These are phyloP conservation scores for Chalciporus piperatoides DNA, from an alignment of 1,284 basidiomycete species.

Conservation along the genomic window DNA sequence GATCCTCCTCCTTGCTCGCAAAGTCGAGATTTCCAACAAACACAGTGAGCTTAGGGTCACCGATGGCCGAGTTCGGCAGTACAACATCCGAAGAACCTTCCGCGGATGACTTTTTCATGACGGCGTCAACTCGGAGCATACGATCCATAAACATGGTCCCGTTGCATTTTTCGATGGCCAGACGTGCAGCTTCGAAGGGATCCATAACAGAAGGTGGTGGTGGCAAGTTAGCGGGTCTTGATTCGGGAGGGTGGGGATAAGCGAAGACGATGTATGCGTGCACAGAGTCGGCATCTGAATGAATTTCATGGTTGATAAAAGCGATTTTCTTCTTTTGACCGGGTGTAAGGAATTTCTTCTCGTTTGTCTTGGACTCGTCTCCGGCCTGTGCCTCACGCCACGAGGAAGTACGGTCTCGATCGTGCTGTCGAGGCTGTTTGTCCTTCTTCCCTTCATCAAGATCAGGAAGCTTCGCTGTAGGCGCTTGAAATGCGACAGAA, in stretches of 20 bases:
- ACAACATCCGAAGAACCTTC: slow-evolving; percentile 1
- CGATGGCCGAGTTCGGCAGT: slow-evolving; percentile 20
- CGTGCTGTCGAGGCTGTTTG: slow-evolving; percentile 46
- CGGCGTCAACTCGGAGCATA: slow-evolving; percentile 71
- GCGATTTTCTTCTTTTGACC: slow-evolving; percentile 93
- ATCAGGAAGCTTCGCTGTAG: slow-evolving; percentile 61
- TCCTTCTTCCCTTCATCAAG: slow-evolving; percentile 34
- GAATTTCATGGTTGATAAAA: slow-evolving; percentile 90
- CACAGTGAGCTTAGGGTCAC: slow-evolving; percentile 78
- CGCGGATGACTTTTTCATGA: slow-evolving; percentile 38
- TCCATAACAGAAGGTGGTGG: slow-evolving; percentile 54
- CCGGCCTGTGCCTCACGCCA: slow-evolving; percentile 61
- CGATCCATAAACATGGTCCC: slow-evolving; percentile 73
- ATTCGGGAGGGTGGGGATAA: slow-evolving; percentile 48
- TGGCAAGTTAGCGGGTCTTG: slow-evolving; percentile 51
- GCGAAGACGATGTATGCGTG: slow-evolving; percentile 91
- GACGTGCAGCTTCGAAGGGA: slow-evolving; percentile 69
- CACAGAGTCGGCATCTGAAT: slow-evolving; percentile 63
- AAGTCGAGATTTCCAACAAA: slow-evolving; percentile 96
- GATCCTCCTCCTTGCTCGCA: slow-evolving; percentile 85
- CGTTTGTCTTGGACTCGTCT: slow-evolving; percentile 44
- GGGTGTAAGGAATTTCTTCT: slow-evolving; percentile 71
- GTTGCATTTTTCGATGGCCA: slow-evolving; percentile 63
- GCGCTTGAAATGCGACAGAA: slow-evolving; percentile 81
- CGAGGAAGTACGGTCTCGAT: slow-evolving; percentile 56